Conservation (phyloP, 2,329 filamentous ascomycete species). For the Aciculosporium take region DNA sequence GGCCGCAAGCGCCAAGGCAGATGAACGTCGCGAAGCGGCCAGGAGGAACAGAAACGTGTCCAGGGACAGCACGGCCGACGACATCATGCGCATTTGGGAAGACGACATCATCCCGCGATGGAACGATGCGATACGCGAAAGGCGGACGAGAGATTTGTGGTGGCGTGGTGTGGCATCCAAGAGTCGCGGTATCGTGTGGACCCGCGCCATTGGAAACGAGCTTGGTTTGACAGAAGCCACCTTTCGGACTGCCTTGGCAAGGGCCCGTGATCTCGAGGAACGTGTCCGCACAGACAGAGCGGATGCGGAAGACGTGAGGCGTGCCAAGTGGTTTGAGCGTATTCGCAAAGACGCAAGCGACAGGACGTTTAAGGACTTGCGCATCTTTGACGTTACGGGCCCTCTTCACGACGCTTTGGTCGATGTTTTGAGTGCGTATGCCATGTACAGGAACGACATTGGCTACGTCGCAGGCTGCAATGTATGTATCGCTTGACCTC, state of each 20-base stretch:
- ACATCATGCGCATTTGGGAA: slow-evolving; percentile 54
- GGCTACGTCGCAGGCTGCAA: slow-evolving; percentile 64
- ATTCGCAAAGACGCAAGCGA: slow-evolving; percentile 51
- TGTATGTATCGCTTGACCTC: slow-evolving; percentile 32
- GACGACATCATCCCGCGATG: slow-evolving; percentile 63
- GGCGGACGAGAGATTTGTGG: slow-evolving; percentile 61
- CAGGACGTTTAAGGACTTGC: slow-evolving; percentile 55
- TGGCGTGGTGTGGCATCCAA: slow-evolving; percentile 66
- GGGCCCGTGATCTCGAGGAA: slow-evolving; percentile 48
- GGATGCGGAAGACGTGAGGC: slow-evolving; percentile 38
- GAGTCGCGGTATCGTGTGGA: slow-evolving; percentile 56
- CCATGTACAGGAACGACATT: slow-evolving; percentile 71
- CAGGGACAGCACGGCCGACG: slow-evolving; percentile 40
- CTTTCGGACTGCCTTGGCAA: slow-evolving; percentile 54
- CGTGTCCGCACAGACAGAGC: slow-evolving; percentile 37
- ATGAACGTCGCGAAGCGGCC: slow-evolving; percentile 42
- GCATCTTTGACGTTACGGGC: slow-evolving; percentile 53
- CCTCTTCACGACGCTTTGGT: slow-evolving; percentile 54
- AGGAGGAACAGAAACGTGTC: slow-evolving; percentile 36
- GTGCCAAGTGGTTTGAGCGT: slow-evolving; percentile 45
- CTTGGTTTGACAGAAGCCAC: slow-evolving; percentile 52
- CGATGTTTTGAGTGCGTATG: slow-evolving; percentile 64
- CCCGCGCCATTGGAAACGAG: slow-evolving; percentile 58
- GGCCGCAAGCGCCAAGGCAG: slow-evolving; percentile 44
- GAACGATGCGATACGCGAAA: slow-evolving; percentile 54